Base-by-base conservation (phyloP, 306 rosid genomes). In the Trichosanthes cucumerina region DNA sequence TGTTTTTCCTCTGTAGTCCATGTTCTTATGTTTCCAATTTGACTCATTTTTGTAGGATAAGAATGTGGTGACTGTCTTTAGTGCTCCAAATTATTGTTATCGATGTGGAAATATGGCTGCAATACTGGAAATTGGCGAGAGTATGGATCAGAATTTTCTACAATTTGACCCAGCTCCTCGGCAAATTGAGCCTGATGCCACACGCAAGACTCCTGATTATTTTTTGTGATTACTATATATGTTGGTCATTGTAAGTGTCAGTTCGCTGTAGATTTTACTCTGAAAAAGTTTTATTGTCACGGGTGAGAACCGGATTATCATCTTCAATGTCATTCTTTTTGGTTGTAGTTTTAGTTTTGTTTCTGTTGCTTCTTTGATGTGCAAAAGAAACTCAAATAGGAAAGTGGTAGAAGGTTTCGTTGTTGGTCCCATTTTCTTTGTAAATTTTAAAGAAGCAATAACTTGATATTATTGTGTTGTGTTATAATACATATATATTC, bases 61-160 rank as follows among this genome's bases (percentile, higher is more conserved):
- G 92, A 94, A 94, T 69, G 98, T 94, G 76, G 98, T 94, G 82
- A 94, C 98, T 44, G 98, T 94, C 63, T 94, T 94, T 86, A 94
- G 98, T 75, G 98, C 98, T 50, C 98, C 98, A 78, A 94, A 94
- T 80, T 94, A 94, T 83, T 94, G 98, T 76, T 94, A 94, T 62
- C 94, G 97, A 28, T 94, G 98, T 80, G 98, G 98, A 81, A 94
- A 94, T 78, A 94, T 94, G 98, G 98, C 98, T 81, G 98, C 98
- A 43, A 94, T 94, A 57, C 92, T 94, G 83, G 98, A 94, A 83
- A 90, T 94, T 59, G 98, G 97, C 47, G 98, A 94, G 90, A 88
- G 86, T 62, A 94, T 94, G 98, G 98, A 94, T 69, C 98, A 94
- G 91, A 92, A 94, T 84, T 94, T 94, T 84, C 96, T 94, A 86